phyloP scores from a whole-genome alignment of 2,329 filamentous ascomycete genomes.

The Fusarium penzigii region DNA sequence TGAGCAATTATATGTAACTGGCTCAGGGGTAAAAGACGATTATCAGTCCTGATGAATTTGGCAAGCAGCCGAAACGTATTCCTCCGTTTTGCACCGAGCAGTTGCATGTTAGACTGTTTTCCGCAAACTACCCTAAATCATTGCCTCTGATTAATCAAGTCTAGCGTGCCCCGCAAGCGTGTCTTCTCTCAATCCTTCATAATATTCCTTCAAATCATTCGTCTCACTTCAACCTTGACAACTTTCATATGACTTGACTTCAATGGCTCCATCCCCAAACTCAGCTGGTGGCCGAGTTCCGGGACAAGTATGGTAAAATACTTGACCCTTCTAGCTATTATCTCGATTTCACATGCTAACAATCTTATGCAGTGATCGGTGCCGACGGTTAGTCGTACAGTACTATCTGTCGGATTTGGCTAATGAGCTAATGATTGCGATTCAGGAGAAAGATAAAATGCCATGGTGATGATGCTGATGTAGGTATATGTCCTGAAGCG shows the following conservation, averaged over 20 bases:
- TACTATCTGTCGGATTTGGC: too few species aligned
- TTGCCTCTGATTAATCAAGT: too few species aligned
- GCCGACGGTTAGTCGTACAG: constrained; percentile 14
- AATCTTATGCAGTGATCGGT: constrained; percentile 7
- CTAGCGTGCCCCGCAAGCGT: constrained; percentile 6
- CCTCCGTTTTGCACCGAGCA: too few species aligned
- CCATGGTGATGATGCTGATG: constrained; percentile 7
- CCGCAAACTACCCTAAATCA: too few species aligned
- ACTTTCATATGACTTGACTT: background rate
- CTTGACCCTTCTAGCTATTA: too few species aligned
- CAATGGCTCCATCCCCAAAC: background rate
- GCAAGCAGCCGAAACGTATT: too few species aligned
- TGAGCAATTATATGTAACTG: too few species aligned
- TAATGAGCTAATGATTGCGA: too few species aligned
- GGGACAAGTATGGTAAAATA: constrained; percentile 15
- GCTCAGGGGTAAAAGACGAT: too few species aligned
- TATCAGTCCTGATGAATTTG: too few species aligned
- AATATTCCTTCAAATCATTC: constrained; percentile 1
- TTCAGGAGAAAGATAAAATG: constrained; percentile 16
- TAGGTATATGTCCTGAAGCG: background rate
- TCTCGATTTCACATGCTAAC: background rate
- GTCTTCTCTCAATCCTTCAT: constrained; percentile 1
- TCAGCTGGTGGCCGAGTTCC: constrained; percentile 1
- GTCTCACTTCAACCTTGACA: background rate
- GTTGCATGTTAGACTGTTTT: too few species aligned